Conservation (phyloP, 495 filamentous ascomycete genomes). For the Tuber magnatum region DNA sequence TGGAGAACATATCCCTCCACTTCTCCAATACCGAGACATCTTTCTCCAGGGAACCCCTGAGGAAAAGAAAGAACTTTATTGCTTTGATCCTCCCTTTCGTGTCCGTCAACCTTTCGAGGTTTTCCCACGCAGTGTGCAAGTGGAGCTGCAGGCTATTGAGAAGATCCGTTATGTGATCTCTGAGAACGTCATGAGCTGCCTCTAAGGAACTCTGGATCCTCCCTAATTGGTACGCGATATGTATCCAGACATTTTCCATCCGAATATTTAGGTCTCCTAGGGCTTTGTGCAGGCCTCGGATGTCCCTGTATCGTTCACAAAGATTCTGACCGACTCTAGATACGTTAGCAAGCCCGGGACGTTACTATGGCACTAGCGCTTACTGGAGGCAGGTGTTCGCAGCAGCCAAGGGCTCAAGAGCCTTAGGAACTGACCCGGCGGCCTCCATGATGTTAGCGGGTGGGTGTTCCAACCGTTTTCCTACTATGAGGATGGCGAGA, state of each 20-base stretch:
- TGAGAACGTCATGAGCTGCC: slow-evolving; percentile 42
- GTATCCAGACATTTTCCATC: slow-evolving; percentile 43
- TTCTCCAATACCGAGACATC: slow-evolving; percentile 43
- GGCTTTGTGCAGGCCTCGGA: slow-evolving; percentile 32
- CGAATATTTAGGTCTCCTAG: slow-evolving; percentile 41
- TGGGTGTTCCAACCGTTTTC: neutral
- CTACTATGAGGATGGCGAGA: neutral
- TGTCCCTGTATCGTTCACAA: slow-evolving; percentile 17
- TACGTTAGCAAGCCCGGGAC: neutral
- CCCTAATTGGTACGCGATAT: slow-evolving; percentile 40
- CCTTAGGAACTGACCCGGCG: neutral
- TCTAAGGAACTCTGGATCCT: slow-evolving; percentile 42
- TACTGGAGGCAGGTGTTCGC: slow-evolving; percentile 29
- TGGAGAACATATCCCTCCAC: slow-evolving; percentile 44
- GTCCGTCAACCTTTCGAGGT: slow-evolving; percentile 33
- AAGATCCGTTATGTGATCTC: slow-evolving; percentile 39
- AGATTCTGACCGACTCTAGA: slow-evolving; percentile 20
- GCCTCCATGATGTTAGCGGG: neutral
- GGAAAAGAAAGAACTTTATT: slow-evolving; percentile 11
- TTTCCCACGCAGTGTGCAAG: slow-evolving; percentile 35
- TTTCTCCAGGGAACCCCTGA: slow-evolving; percentile 39
- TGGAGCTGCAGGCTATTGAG: slow-evolving; percentile 40
- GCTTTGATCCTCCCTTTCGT: slow-evolving; percentile 17
- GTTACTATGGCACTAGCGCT: neutral
- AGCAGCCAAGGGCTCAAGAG: slow-evolving; percentile 7